Percentiles rank a stretch among this genome's conserved stretches.
Conservation (phyloP, 176 grass and related monocot species). For the Thalia dealbata region DNA sequence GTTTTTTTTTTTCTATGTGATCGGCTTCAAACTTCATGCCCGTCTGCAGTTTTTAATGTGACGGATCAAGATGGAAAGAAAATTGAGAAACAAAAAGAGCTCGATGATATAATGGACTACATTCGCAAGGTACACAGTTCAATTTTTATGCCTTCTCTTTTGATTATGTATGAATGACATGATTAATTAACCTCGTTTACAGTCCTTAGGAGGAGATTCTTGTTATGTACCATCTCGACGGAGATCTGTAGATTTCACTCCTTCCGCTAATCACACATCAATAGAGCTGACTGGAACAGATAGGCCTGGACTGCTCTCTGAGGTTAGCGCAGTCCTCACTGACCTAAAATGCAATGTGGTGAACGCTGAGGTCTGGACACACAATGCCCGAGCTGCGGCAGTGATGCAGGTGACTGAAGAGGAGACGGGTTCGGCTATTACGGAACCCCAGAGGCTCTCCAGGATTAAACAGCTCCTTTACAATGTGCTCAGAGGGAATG, state of each 20-base stretch:
- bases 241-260: constrained; percentile 45
- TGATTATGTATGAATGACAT: constrained; percentile 6
- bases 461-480: constrained; percentile 55
- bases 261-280: constrained; percentile 55
- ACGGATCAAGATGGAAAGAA: constrained; percentile 60
- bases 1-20: constrained; percentile 3
- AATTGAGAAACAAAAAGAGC: constrained; percentile 35
- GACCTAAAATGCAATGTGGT: constrained; percentile 70
- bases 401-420: constrained; percentile 74
- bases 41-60: constrained; percentile 67
- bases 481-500: constrained; percentile 78
- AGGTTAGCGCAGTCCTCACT: constrained; percentile 75
- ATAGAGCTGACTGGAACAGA: constrained; percentile 90
- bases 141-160: constrained; percentile 18
- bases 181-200: constrained; percentile 15
- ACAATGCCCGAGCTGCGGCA: constrained; percentile 65
- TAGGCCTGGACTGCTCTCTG: constrained; percentile 74
- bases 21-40: not conserved
- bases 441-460: constrained; percentile 37
- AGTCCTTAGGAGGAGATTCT: constrained; percentile 58
- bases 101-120: constrained; percentile 39
- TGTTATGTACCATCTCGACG: constrained; percentile 36
- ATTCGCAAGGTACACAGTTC: constrained; percentile 46
- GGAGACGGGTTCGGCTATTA: constrained; percentile 39
- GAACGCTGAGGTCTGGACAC: constrained; percentile 83